Evolutionary conservation across 2,329 filamentous ascomycete genomes (phyloP).

Genomic region (Fusarium sp.): DNA sequence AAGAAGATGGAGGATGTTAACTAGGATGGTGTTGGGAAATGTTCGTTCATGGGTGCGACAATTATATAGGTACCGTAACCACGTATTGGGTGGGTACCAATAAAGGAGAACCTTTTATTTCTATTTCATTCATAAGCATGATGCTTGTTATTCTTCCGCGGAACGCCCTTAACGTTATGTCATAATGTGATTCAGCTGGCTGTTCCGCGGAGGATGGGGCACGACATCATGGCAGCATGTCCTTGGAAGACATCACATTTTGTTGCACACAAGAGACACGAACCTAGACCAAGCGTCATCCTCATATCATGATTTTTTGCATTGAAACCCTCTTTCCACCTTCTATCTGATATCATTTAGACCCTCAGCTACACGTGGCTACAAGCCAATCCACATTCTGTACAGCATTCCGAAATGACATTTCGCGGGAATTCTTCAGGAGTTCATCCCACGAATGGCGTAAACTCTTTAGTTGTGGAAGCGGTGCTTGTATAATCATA

Average conservation of each 20-base stretch:
- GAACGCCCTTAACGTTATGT: not conserved
- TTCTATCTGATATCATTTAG: accelerated
- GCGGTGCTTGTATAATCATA: not conserved
- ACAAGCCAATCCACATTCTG: not conserved
- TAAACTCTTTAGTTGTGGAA: not conserved
- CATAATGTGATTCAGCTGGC: not conserved
- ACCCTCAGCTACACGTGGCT: not conserved
- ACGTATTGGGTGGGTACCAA: not conserved
- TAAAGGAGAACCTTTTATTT: accelerated
- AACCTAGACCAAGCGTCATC: accelerated
- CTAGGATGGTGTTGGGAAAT: accelerated
- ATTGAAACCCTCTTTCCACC: accelerated
- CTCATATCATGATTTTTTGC: accelerated
- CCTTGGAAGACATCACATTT: no score
- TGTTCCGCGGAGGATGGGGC: not conserved
- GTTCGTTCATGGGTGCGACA: not conserved
- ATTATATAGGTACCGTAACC: not conserved
- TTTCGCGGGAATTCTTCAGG: not conserved
- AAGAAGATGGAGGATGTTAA: no score
- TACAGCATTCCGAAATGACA: not conserved
- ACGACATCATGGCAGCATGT: no score
- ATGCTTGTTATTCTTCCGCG: not conserved
- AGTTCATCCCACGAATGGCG: not conserved
- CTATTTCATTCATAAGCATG: not conserved
- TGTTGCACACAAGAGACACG: accelerated